Evolutionary conservation across 2,329 filamentous ascomycete species (phyloP).

Genomic region (Colletotrichum paranaense): DNA sequence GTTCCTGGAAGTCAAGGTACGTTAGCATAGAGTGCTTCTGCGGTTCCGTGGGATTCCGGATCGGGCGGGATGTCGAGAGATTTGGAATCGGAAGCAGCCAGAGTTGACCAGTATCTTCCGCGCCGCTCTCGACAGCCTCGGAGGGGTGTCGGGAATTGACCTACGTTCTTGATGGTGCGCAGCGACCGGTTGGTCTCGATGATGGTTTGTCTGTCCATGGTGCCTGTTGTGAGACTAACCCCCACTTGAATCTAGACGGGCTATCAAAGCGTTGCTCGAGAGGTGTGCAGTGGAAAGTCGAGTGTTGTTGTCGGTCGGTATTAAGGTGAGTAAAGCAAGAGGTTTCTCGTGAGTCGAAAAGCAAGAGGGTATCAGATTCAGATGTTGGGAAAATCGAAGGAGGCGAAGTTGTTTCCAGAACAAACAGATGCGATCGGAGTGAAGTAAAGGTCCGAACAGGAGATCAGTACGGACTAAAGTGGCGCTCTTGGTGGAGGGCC

Average conservation of each 20-base stretch:
- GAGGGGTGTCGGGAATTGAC: constrained; percentile 41
- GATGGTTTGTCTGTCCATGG: constrained; percentile 65
- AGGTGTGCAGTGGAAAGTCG: not conserved
- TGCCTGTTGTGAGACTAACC: constrained; percentile 6
- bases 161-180: constrained; percentile 86
- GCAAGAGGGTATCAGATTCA: not conserved
- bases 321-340: not conserved
- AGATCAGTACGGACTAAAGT: constrained; percentile 29
- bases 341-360: not conserved
- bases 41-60: constrained; percentile 3
- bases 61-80: constrained; percentile 11
- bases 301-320: not conserved
- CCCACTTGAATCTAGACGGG: not conserved
- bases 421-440: constrained; percentile 22
- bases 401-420: constrained; percentile 33
- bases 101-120: not conserved
- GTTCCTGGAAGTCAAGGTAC: constrained; percentile 72
- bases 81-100: not conserved
- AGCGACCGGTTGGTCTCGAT: constrained; percentile 86
- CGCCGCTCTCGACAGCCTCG: not conserved
- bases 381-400: not conserved
- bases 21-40: constrained; percentile 10
- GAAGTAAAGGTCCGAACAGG: constrained; percentile 17
- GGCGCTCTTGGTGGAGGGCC: constrained; percentile 27
- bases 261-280: not conserved